Base-by-base conservation (phyloP, 176 grass and related monocot genomes). In the Phoenix roebelenii region DNA sequence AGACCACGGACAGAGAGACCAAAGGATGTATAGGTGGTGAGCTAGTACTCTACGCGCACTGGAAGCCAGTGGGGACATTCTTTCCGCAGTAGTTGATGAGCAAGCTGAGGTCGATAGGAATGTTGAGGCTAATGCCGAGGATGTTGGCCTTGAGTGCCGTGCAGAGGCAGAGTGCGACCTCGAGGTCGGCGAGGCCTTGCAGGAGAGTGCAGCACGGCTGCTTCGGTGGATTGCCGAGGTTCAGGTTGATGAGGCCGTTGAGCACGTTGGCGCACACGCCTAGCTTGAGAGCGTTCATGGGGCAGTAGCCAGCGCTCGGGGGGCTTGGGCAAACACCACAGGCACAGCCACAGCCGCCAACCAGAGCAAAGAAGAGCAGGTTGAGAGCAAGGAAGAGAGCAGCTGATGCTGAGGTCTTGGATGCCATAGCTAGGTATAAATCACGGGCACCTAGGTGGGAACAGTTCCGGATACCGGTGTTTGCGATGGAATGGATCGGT, bases 191-290 rank as follows among this genome's bases (percentile, higher is more conserved):
- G 6, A 86, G 72, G 18, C 85, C 85, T 79, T 68, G 63, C 3
- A 91, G 75, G 15, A 91, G 75, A 1, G 57, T 52, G 81, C 89
- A 95, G 64, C 89, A 95, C 0, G 89, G 89, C 54, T 72, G 20
- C 69, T 56, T 35, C 0, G 89, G 85, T 55, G 89, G 85, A 22
- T 61, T 77, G 3, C 89, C 89, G n/a, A 95, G 75, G 60, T 51
- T 62, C 15, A 79, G 20, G 60, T 95, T 95, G 25, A 95, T 76
- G 54, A 95, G 76, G 56, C 50, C 80, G 35, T 44, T 44, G 0
- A 94, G 84, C 48, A 94, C 89, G 60, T 94, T 84, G 1, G 77
- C 89, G 54, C 89, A 93, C 1, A 93, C 84, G 1, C 77, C 84
- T 0, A 93, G 80, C 80, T 93, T 91, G 16, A 91, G 58, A 5